Evolutionary conservation across 163 green algal genomes (phyloP), one percentile per base, ranked within the genome.

Genomic region (Scenedesmus sp.): DNA sequence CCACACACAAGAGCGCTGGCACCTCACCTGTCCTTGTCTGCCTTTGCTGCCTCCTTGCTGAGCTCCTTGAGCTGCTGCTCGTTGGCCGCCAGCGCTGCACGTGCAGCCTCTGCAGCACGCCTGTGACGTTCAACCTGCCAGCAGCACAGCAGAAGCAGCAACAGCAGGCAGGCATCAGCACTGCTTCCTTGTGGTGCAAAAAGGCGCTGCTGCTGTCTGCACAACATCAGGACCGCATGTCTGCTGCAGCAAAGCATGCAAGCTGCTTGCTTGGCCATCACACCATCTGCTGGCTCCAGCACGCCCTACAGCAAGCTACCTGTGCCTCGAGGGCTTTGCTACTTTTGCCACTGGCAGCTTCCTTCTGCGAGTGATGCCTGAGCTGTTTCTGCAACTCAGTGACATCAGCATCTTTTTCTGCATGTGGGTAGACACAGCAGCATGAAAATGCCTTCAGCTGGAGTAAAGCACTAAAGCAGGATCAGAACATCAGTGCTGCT

Each of bases 311-410:
- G 24, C 33, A 49, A 7, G 10, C 37, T 37, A 96, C 93, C 94
- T 96, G 93, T 12, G 91, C 70, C 65, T 96, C 93, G 13, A 96
- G 73, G 0, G 81, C 56, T 84, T 96, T 96, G 37, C 94, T 89
- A 1, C 83, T 87, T 43, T 96, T 96, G 12, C 87, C 59, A 88
- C 90, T 93, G 13, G 40, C 70, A 15, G 90, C 90, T 68, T 95
- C 92, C 82, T 95, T 91, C 9, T 83, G 72, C n/a, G 91, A 82
- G 33, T 95, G 65, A 18, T 83, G 90, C 83, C 93, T 93, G 2
- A 92, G 30, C 72, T 96, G 92, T 20, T 86, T 88, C 30, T 84
- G 76, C 24, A 91, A 43, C 85, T 94, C 92, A 4, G 72, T 42
- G n/a, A 94, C 83, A 76, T 91, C 85, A 82, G 89, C 89, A 70